Base-by-base conservation (phyloP, 257 asterid species). In the Misopates orontium region DNA sequence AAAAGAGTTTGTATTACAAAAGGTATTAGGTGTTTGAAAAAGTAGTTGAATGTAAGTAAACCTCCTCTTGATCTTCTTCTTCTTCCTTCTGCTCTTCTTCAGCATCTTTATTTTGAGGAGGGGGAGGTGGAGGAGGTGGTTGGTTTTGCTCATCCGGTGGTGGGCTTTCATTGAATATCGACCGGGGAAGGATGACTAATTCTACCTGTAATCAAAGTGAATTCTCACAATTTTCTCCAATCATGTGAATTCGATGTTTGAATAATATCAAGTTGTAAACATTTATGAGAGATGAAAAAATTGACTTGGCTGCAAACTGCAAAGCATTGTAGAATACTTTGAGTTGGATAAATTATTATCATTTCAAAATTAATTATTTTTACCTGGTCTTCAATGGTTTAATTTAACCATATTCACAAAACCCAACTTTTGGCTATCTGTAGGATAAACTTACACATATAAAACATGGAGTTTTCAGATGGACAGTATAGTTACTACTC, bases 41-140 rank as follows among this genome's bases (percentile, higher is more conserved):
- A 68, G 51, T 58, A 58, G 15, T 42, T 36, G 18, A 44, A 41
- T 45, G 24, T 24, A 59, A 49, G 72, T 70, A 54, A 47, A 81
- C 90, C 90, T 84, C 86, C 57, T 83, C 70, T 62, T 81, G 78
- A 52, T 80, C 74, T 15, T 76, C 72, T 48, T 77, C 79, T 25
- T 78, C 84, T 68, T 81, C 85, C 20, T 84, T 77, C 72, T 78
- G 80, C 32, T 84, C 83, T 71, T 84, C 85, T 70, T 84, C 90
- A 66, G 87, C 73, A 61, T 84, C 87, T 62, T 84, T 78, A 77
- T 72, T 84, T 77, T 81, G 90, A 12, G 89, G 89, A 74, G 83
- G 83, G 11, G 83, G 83, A 5, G 90, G 90, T 8, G 89, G 98
- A 24, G 97, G 85, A 32, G 82, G 85, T 59, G 48, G 82, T 69